A percentile compares a stretch with the other conserved stretches of the same genome.
Evolutionary conservation across 768 basidiomycete genomes (phyloP).

Genomic region (Rhodotorula paludigena): DNA sequence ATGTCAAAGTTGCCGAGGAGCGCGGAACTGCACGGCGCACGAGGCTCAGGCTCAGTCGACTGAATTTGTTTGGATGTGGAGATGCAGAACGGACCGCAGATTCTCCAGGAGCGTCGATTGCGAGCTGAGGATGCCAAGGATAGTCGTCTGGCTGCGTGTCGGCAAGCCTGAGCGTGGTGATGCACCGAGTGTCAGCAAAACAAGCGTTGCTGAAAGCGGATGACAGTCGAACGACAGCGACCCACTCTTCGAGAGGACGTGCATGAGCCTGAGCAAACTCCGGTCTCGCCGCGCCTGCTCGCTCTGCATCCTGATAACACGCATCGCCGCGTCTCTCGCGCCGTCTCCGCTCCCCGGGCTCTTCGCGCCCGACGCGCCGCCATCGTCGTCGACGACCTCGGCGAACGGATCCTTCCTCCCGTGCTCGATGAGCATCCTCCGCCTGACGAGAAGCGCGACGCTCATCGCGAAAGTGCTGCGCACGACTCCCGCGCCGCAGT

Average conservation of each 20-base stretch:
- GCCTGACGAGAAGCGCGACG: slow-evolving; percentile 77
- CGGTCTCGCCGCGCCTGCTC: slow-evolving; percentile 46
- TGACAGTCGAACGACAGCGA: background rate
- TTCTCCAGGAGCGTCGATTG: slow-evolving; percentile 77
- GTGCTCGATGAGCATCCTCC: slow-evolving; percentile 62
- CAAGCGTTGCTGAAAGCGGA: rapidly evolving
- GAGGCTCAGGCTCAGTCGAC: background rate
- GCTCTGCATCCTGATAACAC: slow-evolving; percentile 45
- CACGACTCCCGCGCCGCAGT: slow-evolving; percentile 94
- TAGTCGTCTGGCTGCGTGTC: slow-evolving; percentile 42
- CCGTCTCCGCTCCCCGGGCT: slow-evolving; percentile 1
- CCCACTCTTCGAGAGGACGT: slow-evolving; percentile 51
- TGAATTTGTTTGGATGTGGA: background rate
- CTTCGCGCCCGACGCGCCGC: background rate
- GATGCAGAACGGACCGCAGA: slow-evolving; percentile 34
- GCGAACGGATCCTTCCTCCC: slow-evolving; percentile 75
- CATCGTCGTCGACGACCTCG: background rate
- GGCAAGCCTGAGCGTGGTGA: slow-evolving; percentile 9
- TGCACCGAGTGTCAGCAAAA: too few relatives aligned
- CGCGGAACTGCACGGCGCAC: slow-evolving; percentile 60
- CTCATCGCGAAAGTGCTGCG: slow-evolving; percentile 89
- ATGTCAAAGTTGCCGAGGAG: slow-evolving; percentile 87
- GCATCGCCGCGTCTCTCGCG: slow-evolving; percentile 26
- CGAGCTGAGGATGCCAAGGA: slow-evolving; percentile 68
- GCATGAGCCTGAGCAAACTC: slow-evolving; percentile 47